These are phyloP conservation scores for Bretschneidera sinensis DNA, from an alignment of 345 rosid genomes.

Conservation along the genomic window DNA sequence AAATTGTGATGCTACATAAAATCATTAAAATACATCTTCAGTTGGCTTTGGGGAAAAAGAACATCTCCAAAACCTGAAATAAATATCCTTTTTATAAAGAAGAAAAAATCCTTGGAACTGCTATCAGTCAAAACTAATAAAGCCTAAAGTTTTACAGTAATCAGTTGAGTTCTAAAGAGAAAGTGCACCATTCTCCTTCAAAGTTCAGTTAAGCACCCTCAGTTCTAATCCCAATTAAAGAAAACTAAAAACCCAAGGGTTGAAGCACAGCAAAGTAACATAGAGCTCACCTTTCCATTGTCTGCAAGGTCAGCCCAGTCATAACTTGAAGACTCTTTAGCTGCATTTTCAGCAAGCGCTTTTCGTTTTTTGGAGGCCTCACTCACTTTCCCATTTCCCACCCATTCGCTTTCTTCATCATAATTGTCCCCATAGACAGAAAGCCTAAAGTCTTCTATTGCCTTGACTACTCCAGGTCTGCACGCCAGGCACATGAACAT, in stretches of 20 bases:
- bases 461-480: conserved; percentile 67
- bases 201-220: not conserved
- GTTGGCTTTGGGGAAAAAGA: not conserved
- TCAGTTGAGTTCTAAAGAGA: not conserved
- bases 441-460: conserved; percentile 63
- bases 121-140: not conserved
- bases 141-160: not conserved
- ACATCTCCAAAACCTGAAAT: not conserved
- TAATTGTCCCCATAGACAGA: conserved; percentile 69
- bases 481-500: conserved; percentile 8
- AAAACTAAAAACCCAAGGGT: not conserved
- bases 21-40: too few relatives aligned
- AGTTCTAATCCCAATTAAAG: not conserved
- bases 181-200: not conserved
- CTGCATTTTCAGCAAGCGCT: conserved; percentile 45
- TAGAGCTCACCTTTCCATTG: conserved; percentile 60
- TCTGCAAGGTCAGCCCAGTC: conserved; percentile 74
- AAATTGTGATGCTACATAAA: not conserved
- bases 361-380: conserved; percentile 65
- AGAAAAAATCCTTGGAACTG: not conserved
- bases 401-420: conserved; percentile 44
- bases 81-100: not conserved
- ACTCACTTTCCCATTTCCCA: conserved; percentile 35
- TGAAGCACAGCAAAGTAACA: too few relatives aligned
- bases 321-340: conserved; percentile 39